A percentile compares a stretch with the other conserved stretches of the same genome.
Conservation (phyloP, 2,329 filamentous ascomycete species). For the Mycocentrospora acerina region DNA sequence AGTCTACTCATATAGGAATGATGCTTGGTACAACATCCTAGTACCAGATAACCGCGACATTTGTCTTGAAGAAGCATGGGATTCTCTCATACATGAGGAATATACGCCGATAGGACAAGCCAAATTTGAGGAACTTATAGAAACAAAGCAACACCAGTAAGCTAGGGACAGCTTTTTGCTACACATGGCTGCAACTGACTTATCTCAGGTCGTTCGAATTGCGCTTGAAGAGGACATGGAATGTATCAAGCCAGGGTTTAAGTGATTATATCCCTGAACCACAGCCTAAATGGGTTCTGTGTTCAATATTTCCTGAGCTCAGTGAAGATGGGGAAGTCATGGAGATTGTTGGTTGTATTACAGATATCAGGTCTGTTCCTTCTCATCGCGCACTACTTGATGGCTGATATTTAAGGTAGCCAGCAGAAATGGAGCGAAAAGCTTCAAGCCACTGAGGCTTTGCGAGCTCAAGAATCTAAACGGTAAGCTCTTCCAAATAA, state of each 20-base stretch:
- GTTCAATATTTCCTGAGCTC: conserved; percentile 32
- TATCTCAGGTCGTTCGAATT: conserved; percentile 34
- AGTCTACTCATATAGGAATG: conserved; percentile 40
- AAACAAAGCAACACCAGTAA: conserved; percentile 23
- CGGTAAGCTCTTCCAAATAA: conserved; percentile 5
- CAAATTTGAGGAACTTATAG: conserved; percentile 15
- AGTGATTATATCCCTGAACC: conserved; percentile 11
- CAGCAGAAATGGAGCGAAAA: conserved; percentile 41
- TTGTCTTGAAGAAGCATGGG: conserved; percentile 23
- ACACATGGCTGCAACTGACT: conserved; percentile 1
- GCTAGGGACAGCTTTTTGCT: background rate
- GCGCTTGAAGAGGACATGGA: conserved; percentile 41
- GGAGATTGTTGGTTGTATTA: conserved; percentile 38
- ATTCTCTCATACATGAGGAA: conserved; percentile 17
- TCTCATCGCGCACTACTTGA: background rate
- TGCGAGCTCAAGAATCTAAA: conserved; percentile 21
- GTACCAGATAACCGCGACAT: conserved; percentile 8
- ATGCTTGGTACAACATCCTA: conserved; percentile 42
- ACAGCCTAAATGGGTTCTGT: conserved; percentile 33
- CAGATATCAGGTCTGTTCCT: conserved; percentile 33
- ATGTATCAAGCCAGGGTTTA: conserved; percentile 13
- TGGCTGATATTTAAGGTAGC: conserved; percentile 4
- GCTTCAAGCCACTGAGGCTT: conserved; percentile 29
- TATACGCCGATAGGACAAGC: conserved; percentile 9
- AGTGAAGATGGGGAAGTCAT: conserved; percentile 22